phyloP scores from a whole-genome alignment of 2,329 filamentous ascomycete genomes.

The Malbranchea cinnamomea region DNA sequence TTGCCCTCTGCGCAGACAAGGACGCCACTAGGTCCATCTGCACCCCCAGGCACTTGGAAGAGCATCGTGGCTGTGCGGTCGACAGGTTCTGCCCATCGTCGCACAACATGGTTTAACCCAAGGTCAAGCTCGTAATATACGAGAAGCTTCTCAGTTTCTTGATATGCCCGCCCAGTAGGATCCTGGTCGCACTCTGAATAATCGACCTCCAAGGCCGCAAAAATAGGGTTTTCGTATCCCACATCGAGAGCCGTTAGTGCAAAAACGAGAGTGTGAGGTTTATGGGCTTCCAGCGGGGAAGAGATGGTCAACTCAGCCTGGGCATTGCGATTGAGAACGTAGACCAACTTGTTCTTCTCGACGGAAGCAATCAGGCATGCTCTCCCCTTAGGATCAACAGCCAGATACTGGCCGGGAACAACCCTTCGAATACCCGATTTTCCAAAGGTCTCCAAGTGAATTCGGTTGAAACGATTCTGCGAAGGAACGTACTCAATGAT shows the following conservation, averaged over 20 bases:
- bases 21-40: constrained; percentile 86
- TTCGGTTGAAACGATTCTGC: constrained; percentile 71
- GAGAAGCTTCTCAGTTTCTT: constrained; percentile 73
- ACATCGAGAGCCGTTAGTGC: constrained; percentile 81
- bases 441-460: constrained; percentile 94
- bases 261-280: constrained; percentile 78
- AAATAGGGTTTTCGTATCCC: constrained; percentile 92
- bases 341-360: constrained; percentile 99
- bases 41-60: constrained; percentile 89
- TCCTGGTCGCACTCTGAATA: constrained; percentile 88
- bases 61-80: constrained; percentile 78
- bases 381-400: constrained; percentile 86
- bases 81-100: constrained; percentile 90
- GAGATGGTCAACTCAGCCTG: constrained; percentile 94
- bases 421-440: constrained; percentile 92
- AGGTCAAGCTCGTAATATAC: constrained; percentile 98
- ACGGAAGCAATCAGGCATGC: constrained; percentile 86
- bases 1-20: constrained; percentile 89
- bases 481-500: constrained; percentile 82
- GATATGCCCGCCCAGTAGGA: constrained; percentile 64
- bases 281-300: constrained; percentile 90
- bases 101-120: constrained; percentile 89
- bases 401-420: constrained; percentile 88
- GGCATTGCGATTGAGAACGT: constrained; percentile 88
- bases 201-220: constrained; percentile 86